Conservation (phyloP, 208 protist genomes). For the Porcisia hertigi region DNA sequence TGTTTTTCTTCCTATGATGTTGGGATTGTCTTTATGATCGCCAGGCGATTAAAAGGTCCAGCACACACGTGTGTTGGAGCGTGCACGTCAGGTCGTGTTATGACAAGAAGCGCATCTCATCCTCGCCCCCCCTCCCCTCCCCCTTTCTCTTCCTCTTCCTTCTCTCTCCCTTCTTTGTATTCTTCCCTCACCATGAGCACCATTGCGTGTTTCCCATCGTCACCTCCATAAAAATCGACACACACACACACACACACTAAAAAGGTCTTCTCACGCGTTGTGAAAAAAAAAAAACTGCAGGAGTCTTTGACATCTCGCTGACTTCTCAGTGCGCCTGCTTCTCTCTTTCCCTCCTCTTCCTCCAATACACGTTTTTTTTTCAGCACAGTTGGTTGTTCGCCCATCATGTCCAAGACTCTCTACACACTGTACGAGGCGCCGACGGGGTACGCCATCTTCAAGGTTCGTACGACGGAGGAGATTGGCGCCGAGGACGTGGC, state of each 20-base stretch:
- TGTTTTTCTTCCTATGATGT: no score
- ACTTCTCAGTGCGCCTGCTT: background rate
- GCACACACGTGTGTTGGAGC: no score
- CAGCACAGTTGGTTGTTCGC: background rate
- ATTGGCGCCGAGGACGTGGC: conserved; percentile 89
- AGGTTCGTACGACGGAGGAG: conserved; percentile 93
- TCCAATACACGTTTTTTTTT: background rate
- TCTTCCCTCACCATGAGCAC: background rate
- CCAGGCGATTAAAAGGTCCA: no score
- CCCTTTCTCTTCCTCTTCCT: conserved; percentile 11
- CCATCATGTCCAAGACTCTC: conserved; percentile 83
- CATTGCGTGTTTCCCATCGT: no score
- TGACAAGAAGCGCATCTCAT: no score
- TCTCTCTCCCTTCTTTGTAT: background rate
- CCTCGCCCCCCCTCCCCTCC: background rate
- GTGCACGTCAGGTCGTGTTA: no score
- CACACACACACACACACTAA: background rate
- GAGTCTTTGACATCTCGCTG: no score
- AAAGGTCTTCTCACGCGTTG: background rate
- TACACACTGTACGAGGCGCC: conserved; percentile 97
- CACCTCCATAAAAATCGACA: background rate
- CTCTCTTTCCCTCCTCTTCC: background rate
- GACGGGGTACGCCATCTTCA: conserved; percentile 97
- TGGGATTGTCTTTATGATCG: no score
- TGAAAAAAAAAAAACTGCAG: no score